Evolutionary conservation across 2,329 filamentous ascomycete species (phyloP).

Genomic region (Scolecobasidium constrictum): DNA sequence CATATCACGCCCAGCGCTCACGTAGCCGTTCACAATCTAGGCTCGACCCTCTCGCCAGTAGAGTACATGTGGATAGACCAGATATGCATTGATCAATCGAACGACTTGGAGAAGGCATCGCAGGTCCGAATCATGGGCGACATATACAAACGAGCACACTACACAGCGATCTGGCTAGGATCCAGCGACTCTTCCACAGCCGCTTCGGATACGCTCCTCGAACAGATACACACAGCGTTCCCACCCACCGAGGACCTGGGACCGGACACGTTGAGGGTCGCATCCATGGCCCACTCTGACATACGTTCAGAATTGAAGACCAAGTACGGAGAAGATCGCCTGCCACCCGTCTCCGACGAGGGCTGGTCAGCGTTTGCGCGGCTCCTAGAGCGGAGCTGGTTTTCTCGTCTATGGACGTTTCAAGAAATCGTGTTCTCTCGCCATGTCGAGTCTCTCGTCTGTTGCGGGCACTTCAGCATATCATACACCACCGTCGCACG

Average conservation of each 20-base stretch:
- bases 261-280: neutral
- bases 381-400: slow-evolving; percentile 1
- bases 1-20: no score
- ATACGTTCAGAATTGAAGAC: neutral
- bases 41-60: slow-evolving; percentile 2
- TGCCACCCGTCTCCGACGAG: no score
- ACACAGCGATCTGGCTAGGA: neutral
- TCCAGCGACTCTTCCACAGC: neutral
- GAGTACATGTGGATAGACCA: slow-evolving; percentile 11
- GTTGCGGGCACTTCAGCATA: slow-evolving; percentile 3
- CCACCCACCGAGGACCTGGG: no score
- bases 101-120: slow-evolving; percentile 7
- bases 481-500: slow-evolving; percentile 3
- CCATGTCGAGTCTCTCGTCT: slow-evolving; percentile 2
- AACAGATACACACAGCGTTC: no score
- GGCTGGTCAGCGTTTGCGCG: slow-evolving; percentile 1
- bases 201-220: slow-evolving; percentile 2
- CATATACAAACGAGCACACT: slow-evolving; percentile 6
- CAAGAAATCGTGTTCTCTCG: slow-evolving; percentile 21
- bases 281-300: slow-evolving; percentile 3
- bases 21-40: no score
- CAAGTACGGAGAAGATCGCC: neutral
- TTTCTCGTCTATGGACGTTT: slow-evolving; percentile 21
- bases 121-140: slow-evolving; percentile 10
- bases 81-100: slow-evolving; percentile 11